phyloP scores from a whole-genome alignment of 495 filamentous ascomycete species.

The Xylaria venustula region DNA sequence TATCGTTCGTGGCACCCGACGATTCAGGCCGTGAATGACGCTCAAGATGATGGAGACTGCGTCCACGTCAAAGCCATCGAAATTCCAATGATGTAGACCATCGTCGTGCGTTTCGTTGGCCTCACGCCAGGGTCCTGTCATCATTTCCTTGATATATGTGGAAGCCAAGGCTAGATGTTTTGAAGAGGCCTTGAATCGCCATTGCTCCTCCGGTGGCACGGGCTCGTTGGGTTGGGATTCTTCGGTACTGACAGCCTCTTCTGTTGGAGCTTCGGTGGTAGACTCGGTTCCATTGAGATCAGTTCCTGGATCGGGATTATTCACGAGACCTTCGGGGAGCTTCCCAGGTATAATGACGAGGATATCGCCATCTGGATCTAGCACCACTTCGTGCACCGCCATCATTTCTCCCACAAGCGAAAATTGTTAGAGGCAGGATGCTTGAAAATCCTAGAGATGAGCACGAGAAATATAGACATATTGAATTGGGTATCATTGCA shows the following conservation, averaged over 20 bases:
- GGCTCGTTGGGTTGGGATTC: neutral
- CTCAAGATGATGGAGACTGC: conserved; percentile 50
- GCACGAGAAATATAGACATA: neutral
- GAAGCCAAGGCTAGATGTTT: conserved; percentile 53
- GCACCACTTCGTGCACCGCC: neutral
- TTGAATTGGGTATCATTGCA: neutral
- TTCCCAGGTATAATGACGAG: neutral
- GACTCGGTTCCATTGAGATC: no score
- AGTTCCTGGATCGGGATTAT: neutral
- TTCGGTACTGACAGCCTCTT: neutral
- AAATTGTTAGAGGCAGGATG: neutral
- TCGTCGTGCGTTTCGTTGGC: conserved; percentile 27
- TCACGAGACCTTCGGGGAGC: neutral
- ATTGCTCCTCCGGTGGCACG: neutral
- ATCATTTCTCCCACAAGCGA: neutral
- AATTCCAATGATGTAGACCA: conserved; percentile 41
- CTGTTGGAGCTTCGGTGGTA: neutral
- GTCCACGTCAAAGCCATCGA: conserved; percentile 38
- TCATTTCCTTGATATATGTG: conserved; percentile 40
- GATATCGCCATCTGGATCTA: conserved; percentile 10
- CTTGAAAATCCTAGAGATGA: neutral
- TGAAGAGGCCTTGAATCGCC: conserved; percentile 47
- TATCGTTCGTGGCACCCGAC: conserved; percentile 40
- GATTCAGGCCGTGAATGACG: conserved; percentile 48
- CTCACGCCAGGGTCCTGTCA: conserved; percentile 40